Conservation (phyloP, 352 stramenopile species). For the Globisporangium cylindrosporum region DNA sequence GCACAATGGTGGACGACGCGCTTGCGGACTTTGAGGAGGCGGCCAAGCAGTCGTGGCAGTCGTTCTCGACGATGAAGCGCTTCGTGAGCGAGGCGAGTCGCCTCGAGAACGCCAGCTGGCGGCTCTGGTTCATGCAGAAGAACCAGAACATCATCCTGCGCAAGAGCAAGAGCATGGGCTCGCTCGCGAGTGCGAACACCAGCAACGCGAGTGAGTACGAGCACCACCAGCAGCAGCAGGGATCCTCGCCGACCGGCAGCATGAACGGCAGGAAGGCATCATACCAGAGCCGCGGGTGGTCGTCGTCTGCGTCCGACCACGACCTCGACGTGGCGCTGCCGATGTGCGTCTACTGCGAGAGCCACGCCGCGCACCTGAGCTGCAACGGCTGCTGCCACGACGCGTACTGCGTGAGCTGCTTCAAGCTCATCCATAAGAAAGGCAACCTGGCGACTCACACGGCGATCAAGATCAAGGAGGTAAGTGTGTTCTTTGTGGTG, state of each 20-base stretch:
- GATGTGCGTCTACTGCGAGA: slow-evolving; percentile 78
- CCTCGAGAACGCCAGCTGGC: slow-evolving; percentile 83
- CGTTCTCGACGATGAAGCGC: slow-evolving; percentile 84
- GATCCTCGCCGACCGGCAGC: slow-evolving; percentile 10
- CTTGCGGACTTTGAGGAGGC: slow-evolving; percentile 58
- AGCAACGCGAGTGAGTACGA: background rate
- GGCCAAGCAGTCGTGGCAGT: slow-evolving; percentile 85
- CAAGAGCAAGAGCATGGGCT: slow-evolving; percentile 15
- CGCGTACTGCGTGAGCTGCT: slow-evolving; percentile 83
- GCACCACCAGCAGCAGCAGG: background rate
- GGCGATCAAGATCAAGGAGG: slow-evolving; percentile 55
- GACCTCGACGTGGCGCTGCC: slow-evolving; percentile 9
- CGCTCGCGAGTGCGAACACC: slow-evolving; percentile 1
- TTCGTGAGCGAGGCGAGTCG: slow-evolving; percentile 80
- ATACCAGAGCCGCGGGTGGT: slow-evolving; percentile 6
- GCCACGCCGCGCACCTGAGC: slow-evolving; percentile 61
- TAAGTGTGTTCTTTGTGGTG: slow-evolving; percentile 15
- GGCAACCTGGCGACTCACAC: slow-evolving; percentile 80
- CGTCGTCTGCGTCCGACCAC: slow-evolving; percentile 9
- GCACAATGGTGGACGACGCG: slow-evolving; percentile 30
- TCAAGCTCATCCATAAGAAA: slow-evolving; percentile 88
- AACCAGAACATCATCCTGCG: slow-evolving; percentile 16
- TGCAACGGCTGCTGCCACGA: slow-evolving; percentile 86
- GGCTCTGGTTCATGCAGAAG: slow-evolving; percentile 77
- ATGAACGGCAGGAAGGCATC: slow-evolving; percentile 20